Conservation (phyloP, 805 yeast genomes). For the Kluyveromyces lactis region DNA sequence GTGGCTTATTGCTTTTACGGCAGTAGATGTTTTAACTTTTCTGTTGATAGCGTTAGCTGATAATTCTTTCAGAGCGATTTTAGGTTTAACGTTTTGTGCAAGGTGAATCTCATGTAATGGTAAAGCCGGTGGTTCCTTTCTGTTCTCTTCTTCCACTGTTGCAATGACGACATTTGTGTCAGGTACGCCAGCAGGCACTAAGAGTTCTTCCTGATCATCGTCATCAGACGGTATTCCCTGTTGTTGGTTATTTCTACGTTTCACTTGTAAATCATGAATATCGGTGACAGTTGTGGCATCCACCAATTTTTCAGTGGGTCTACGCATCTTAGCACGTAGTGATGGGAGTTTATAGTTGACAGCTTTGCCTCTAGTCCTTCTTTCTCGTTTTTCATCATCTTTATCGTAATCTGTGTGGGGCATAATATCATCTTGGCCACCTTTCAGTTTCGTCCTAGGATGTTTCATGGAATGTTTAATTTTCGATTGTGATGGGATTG, state of each 20-base stretch:
- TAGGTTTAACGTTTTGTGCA: not conserved
- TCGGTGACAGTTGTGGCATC: conserved; percentile 46
- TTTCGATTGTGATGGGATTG: conserved; percentile 17
- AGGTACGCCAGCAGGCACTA: too few species aligned
- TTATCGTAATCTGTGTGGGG: conserved; percentile 24
- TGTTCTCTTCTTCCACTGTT: too few species aligned
- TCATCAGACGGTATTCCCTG: not conserved
- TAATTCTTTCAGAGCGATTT: not conserved
- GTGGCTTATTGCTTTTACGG: too few species aligned
- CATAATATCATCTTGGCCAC: conserved; percentile 33
- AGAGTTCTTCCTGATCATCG: too few species aligned
- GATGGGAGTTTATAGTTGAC: conserved; percentile 66
- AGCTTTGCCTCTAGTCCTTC: conserved; percentile 47
- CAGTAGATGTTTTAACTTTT: not conserved
- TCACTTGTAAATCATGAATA: conserved; percentile 29
- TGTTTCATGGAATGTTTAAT: conserved; percentile 27
- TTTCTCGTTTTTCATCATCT: conserved; percentile 23
- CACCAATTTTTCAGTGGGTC: conserved; percentile 49
- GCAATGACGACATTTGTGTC: too few species aligned
- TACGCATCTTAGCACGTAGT: conserved; percentile 57
- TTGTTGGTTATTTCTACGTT: conserved; percentile 4
- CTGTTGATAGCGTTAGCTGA: not conserved
- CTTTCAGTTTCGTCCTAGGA: conserved; percentile 23
- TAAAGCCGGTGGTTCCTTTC: not conserved
- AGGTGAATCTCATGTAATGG: not conserved